Evolutionary conservation across 139 green algal genomes (phyloP), one percentile per base, ranked within the genome.

Genomic region (Astrephomene gubernaculifera): DNA sequence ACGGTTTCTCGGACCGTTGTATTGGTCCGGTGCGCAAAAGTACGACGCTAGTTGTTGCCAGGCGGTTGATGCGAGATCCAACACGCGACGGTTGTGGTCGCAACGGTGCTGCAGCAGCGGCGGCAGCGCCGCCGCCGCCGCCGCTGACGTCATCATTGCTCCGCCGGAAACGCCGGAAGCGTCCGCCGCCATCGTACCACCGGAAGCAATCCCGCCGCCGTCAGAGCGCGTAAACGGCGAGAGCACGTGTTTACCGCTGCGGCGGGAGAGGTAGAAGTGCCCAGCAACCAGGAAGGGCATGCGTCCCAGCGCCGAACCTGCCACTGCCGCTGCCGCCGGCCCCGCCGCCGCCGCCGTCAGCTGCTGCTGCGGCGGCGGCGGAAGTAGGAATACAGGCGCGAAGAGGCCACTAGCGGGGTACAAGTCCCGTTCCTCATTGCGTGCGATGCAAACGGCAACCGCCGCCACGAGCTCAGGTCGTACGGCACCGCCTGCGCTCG

Each of bases 1-100:
- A 21, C 33, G 35, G 14, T 35, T 49, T 0, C 79, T 45, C 1
- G 79, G 43, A 52, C 79, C 65, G 49, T 65, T 67, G 64, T 84
- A 84, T 43, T n/a, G 9, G 1, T 84, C 78, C 2, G 33, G 44
- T 4, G 61, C 65, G 44, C 78, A 84, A 31, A 84, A 65, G 78
- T 67, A 84, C 21, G 52, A 19, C 38, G 63, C 72, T 21, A 84
- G 54, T 29, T 63, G 14, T 31, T 72, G 45, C 73, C 73, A 88
- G 25, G 73, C 73, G 0, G 65, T 8, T 12, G 79, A 38, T 1
- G 64, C 65, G 36, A 88, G 79, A 19, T 83, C 83, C 52, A 92
- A 63, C 41, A 91, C 78, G 57, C 87, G 86, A 31, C 69, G 72
- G 79, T 92, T 91, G 70, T 81, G 81, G 10, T 81, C 69, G 81